phyloP scores from a whole-genome alignment of 352 stramenopile species.

The Pythium sp. region DNA sequence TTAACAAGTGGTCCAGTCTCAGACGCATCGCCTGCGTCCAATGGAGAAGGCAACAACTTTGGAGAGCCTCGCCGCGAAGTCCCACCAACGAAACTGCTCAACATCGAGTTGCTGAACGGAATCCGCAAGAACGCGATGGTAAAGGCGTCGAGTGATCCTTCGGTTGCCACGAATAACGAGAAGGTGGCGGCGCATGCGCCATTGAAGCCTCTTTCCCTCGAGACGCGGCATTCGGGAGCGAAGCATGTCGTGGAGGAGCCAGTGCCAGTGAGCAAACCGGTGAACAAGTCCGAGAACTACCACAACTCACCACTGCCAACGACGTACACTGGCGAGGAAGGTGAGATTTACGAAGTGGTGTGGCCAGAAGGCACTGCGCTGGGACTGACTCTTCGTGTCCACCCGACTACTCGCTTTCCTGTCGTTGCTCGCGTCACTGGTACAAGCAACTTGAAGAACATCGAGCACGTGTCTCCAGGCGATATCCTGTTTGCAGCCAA shows the following conservation, averaged over 20 bases:
- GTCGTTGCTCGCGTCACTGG: constrained; percentile 72
- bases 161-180: constrained; percentile 14
- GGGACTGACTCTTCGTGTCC: constrained; percentile 61
- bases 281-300: constrained; percentile 4
- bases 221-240: constrained; percentile 22
- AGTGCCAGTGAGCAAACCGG: constrained; percentile 7
- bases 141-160: constrained; percentile 38
- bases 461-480: constrained; percentile 64
- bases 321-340: constrained; percentile 36
- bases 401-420: constrained; percentile 66
- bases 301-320: constrained; percentile 12
- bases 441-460: constrained; percentile 75
- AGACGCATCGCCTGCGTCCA: not conserved
- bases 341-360: constrained; percentile 68
- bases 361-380: constrained; percentile 68
- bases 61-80: constrained; percentile 25
- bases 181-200: constrained; percentile 18
- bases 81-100: constrained; percentile 37
- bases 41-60: constrained; percentile 11
- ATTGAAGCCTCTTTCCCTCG: constrained; percentile 45
- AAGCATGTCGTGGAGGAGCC: constrained; percentile 20
- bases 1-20: constrained; percentile 6
- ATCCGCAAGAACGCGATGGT: constrained; percentile 38
- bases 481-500: constrained; percentile 74
- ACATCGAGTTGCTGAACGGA: constrained; percentile 31